These are phyloP conservation scores for Tricholoma flavovirens DNA, from an alignment of 768 basidiomycete genomes.

Conservation along the genomic window DNA sequence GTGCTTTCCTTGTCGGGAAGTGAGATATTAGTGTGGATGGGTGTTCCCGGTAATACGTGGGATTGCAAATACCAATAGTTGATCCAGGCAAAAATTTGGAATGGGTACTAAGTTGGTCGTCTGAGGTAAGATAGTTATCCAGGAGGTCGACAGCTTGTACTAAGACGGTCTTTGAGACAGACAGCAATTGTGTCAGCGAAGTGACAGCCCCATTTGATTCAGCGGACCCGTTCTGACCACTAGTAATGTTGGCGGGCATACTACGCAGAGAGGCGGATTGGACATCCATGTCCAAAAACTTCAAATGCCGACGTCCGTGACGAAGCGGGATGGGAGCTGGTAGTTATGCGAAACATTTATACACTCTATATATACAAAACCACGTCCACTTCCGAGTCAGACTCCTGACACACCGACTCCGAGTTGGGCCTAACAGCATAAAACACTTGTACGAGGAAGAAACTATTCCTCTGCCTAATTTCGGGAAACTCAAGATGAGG, in stretches of 20 bases:
- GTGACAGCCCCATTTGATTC: conserved; percentile 11
- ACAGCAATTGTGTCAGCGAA: conserved; percentile 50
- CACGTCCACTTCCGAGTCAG: neutral
- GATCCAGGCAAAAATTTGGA: conserved; percentile 83
- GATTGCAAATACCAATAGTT: conserved; percentile 63
- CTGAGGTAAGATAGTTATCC: conserved; percentile 55
- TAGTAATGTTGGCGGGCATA: conserved; percentile 23
- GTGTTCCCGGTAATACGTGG: conserved; percentile 1
- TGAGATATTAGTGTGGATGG: conserved; percentile 2
- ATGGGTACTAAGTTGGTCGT: conserved; percentile 61
- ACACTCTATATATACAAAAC: neutral
- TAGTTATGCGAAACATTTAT: neutral
- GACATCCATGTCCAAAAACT: neutral
- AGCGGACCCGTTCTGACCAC: conserved; percentile 12
- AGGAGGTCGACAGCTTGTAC: conserved; percentile 70
- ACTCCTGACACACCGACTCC: neutral
- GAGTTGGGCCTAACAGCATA: no score
- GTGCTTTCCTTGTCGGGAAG: conserved; percentile 64
- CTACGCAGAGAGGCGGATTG: conserved; percentile 23
- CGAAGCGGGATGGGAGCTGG: neutral
- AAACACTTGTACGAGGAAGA: neutral
- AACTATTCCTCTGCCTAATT: conserved; percentile 77
- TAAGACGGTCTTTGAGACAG: conserved; percentile 62
- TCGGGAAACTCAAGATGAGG: conserved; percentile 54
- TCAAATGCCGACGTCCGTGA: no score